A percentile compares a stretch with the other conserved stretches of the same genome.
Conservation (phyloP, 129 eudicot genomes). For the Artemisia argyi region DNA sequence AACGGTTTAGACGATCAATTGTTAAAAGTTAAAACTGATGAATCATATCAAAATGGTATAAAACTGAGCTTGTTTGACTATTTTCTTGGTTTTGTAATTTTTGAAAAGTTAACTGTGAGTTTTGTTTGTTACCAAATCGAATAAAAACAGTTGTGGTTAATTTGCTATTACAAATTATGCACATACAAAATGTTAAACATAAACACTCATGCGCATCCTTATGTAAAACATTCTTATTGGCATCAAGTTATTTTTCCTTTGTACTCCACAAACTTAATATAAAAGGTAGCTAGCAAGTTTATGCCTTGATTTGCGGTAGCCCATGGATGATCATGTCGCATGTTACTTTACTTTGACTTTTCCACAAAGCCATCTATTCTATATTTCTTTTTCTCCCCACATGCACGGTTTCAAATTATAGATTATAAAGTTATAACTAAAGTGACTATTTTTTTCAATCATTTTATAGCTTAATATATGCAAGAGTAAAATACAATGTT, state of each 20-base stretch:
- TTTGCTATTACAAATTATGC: too few species aligned
- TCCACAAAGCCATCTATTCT: slow-evolving; percentile 6
- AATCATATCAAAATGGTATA: too few species aligned
- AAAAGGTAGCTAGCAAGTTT: background rate
- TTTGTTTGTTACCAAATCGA: too few species aligned
- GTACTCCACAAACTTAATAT: background rate
- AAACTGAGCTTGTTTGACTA: too few species aligned
- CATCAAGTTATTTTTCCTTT: background rate
- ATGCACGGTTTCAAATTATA: background rate
- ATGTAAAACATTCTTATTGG: too few species aligned
- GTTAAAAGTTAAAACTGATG: too few species aligned
- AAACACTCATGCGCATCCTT: background rate
- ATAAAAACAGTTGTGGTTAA: too few species aligned
- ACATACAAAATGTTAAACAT: background rate
- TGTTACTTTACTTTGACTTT: slow-evolving; percentile 18
- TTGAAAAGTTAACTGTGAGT: too few species aligned
- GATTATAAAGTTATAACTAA: background rate
- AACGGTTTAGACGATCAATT: too few species aligned
- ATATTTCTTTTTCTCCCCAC: background rate
- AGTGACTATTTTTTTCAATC: background rate
- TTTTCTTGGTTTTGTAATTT: too few species aligned
- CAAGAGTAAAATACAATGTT: too few species aligned
- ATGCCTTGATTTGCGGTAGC: slow-evolving; percentile 26
- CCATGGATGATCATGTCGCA: slow-evolving; percentile 3
- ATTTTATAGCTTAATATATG: too few species aligned